Conservation (phyloP, 306 rosid species). For the Trifolium pratense region DNA sequence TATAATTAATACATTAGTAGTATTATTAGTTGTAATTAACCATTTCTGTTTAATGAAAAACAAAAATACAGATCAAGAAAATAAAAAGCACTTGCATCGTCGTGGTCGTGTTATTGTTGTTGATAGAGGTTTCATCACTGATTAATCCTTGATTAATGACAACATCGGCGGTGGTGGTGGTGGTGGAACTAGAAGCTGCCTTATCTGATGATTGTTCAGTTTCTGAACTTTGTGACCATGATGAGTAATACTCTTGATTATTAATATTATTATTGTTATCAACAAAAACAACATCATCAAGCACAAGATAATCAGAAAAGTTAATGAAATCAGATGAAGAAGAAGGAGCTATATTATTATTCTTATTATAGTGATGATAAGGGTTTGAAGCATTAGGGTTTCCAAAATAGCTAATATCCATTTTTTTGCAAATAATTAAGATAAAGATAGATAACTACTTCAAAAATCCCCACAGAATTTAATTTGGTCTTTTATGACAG, state of each 20-base stretch:
- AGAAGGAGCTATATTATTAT: constrained; percentile 27
- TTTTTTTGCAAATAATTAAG: constrained; percentile 21
- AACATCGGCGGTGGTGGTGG: background rate
- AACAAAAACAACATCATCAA: constrained; percentile 21
- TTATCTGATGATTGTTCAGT: constrained; percentile 53
- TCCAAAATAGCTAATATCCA: constrained; percentile 48
- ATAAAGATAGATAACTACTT: background rate
- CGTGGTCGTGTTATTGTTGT: background rate
- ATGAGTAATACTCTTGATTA: constrained; percentile 36
- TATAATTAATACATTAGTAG: no score
- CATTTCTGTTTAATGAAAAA: no score
- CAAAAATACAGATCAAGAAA: no score
- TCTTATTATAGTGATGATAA: background rate
- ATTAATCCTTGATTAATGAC: constrained; percentile 42
- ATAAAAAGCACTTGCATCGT: constrained; percentile 45
- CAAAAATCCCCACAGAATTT: background rate
- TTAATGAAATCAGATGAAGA: constrained; percentile 43
- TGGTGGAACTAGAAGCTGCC: constrained; percentile 10
- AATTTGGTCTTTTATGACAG: background rate
- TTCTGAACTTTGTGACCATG: constrained; percentile 46
- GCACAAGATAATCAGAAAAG: constrained; percentile 52
- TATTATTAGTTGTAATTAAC: no score
- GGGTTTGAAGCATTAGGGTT: constrained; percentile 54
- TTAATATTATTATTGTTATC: background rate
- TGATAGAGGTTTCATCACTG: constrained; percentile 41